A percentile compares a stretch with the other conserved stretches of the same genome.
phyloP scores from a whole-genome alignment of 2,329 filamentous ascomycete genomes.

The Fusarium luffae region DNA sequence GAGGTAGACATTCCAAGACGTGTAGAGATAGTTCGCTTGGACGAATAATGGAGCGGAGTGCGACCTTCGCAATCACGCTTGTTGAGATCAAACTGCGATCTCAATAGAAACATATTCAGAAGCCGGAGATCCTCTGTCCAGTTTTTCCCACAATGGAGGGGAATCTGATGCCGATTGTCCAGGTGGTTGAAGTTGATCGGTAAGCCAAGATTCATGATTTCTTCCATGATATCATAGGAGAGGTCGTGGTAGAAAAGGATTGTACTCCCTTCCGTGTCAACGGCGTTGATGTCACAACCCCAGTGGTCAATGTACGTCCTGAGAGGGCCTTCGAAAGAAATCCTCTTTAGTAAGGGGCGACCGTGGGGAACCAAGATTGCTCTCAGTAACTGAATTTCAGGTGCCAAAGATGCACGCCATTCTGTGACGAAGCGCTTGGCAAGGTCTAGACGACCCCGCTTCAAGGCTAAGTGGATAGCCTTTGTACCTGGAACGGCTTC shows the following conservation, averaged over 20 bases:
- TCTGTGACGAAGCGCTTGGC: neutral
- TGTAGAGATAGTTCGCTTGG: no score
- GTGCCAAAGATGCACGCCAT: neutral
- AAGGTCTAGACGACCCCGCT: accelerated
- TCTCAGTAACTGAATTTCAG: neutral
- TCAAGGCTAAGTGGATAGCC: neutral
- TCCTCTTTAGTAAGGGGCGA: no score
- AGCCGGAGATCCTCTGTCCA: neutral
- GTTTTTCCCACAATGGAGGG: neutral
- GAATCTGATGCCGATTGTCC: neutral
- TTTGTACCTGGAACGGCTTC: accelerated
- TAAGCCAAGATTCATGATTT: accelerated
- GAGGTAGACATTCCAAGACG: no score
- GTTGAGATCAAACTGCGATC: neutral
- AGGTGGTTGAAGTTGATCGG: neutral
- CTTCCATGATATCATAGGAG: neutral
- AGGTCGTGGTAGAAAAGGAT: neutral
- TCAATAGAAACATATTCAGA: neutral
- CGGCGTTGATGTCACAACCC: neutral
- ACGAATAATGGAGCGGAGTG: neutral
- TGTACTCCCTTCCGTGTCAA: neutral
- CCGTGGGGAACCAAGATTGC: no score
- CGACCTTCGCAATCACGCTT: neutral
- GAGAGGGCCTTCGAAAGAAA: neutral
- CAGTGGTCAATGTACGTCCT: neutral